A percentile compares a stretch with the other conserved stretches of the same genome.
Conservation (phyloP, 495 filamentous ascomycete genomes). For the Hypoxylon lenormandii region DNA sequence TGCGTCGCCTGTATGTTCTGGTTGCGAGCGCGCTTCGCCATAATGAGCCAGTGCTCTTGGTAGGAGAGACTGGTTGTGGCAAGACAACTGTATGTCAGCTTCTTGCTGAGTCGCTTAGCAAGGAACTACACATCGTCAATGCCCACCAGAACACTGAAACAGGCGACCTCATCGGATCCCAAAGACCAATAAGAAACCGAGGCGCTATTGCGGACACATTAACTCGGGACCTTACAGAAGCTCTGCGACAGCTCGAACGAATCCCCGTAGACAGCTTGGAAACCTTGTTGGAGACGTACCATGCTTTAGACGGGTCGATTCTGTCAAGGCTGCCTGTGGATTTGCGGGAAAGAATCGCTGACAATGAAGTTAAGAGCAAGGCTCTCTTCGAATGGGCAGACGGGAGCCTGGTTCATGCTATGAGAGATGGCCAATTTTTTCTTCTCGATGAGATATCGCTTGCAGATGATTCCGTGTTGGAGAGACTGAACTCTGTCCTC, state of each 20-base stretch:
- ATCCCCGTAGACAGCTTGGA: slow-evolving; percentile 47
- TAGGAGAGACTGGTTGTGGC: slow-evolving; percentile 96
- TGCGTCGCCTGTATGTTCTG: slow-evolving; percentile 87
- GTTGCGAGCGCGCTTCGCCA: slow-evolving; percentile 86
- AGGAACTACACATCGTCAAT: slow-evolving; percentile 86
- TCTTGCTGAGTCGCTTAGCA: slow-evolving; percentile 80
- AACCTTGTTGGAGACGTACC: slow-evolving; percentile 58
- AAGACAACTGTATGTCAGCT: slow-evolving; percentile 97
- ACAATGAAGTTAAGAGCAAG: slow-evolving; percentile 71
- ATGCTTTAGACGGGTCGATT: slow-evolving; percentile 45
- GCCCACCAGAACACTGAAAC: slow-evolving; percentile 98
- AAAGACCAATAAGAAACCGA: slow-evolving; percentile 88
- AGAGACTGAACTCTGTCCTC: slow-evolving; percentile 96
- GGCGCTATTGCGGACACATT: slow-evolving; percentile 75
- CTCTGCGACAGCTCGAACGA: slow-evolving; percentile 54
- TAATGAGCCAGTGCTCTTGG: slow-evolving; percentile 91
- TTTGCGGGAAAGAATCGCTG: slow-evolving; percentile 68
- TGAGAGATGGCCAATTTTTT: slow-evolving; percentile 90
- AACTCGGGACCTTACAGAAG: slow-evolving; percentile 67
- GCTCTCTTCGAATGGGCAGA: slow-evolving; percentile 97
- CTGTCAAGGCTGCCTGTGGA: slow-evolving; percentile 59
- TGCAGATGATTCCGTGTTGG: slow-evolving; percentile 96
- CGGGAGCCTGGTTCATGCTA: slow-evolving; percentile 91
- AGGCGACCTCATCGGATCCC: slow-evolving; percentile 94
- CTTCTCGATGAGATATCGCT: slow-evolving; percentile 97